Conservation (phyloP, 176 grass and related monocot genomes). For the Areca catechu region DNA sequence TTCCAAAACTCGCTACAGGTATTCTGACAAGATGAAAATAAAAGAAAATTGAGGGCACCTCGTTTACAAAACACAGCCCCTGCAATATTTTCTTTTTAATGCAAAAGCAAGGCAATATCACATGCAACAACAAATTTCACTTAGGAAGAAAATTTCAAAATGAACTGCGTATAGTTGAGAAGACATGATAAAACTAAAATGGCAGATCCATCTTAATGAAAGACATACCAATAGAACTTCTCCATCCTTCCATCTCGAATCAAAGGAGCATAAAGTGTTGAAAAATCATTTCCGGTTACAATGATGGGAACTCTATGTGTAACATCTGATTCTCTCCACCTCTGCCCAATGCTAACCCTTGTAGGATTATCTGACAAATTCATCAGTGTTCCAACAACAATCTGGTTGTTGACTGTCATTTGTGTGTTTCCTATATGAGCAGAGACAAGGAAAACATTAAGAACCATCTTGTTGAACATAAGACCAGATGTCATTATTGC, state of each 20-base stretch:
- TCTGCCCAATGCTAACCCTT: slow-evolving; percentile 82
- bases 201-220: background rate
- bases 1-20: no score
- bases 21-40: no score
- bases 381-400: slow-evolving; percentile 85
- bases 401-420: slow-evolving; percentile 98
- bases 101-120: no score
- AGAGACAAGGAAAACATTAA: no score
- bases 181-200: no score
- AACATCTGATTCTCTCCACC: slow-evolving; percentile 85
- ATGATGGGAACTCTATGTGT: slow-evolving; percentile 79
- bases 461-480: no score
- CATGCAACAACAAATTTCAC: no score
- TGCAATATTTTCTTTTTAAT: no score
- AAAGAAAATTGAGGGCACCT: no score
- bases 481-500: background rate
- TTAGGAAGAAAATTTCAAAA: no score
- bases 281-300: slow-evolving; percentile 84
- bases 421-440: slow-evolving; percentile 59
- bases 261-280: slow-evolving; percentile 89
- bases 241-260: slow-evolving; percentile 92
- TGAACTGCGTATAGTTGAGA: no score
- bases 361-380: slow-evolving; percentile 90
- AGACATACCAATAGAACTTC: slow-evolving; percentile 80
- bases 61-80: no score